A percentile compares a stretch with the other conserved stretches of the same genome.
phyloP scores from a whole-genome alignment of 345 rosid genomes.

The Eutrema japonicum region DNA sequence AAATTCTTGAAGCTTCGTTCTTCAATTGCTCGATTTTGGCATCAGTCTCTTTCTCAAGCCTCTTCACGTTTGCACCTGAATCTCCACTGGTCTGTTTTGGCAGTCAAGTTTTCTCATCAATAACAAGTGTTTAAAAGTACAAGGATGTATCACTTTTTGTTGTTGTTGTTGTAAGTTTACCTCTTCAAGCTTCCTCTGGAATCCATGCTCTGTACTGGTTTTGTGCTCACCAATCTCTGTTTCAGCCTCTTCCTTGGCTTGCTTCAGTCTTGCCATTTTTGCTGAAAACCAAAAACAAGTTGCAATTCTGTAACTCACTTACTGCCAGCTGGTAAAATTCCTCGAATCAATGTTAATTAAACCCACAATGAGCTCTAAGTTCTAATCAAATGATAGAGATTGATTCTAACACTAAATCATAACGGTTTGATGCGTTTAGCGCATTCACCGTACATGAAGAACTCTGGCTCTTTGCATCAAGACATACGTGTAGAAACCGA shows the following conservation, averaged over 20 bases:
- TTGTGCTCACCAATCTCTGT: constrained; percentile 69
- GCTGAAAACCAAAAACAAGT: constrained; percentile 45
- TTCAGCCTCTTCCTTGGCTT: constrained; percentile 89
- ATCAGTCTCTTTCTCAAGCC: constrained; percentile 79
- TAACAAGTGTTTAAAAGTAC: constrained; percentile 4
- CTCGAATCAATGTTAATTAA: not conserved
- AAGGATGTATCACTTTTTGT: not conserved
- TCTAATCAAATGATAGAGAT: not conserved
- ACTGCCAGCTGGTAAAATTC: not conserved
- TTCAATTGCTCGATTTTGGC: constrained; percentile 68
- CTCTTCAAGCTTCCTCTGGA: constrained; percentile 73
- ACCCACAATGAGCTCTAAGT: not conserved
- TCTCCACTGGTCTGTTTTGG: constrained; percentile 77
- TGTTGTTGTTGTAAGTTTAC: constrained; percentile 32
- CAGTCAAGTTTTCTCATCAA: constrained; percentile 17
- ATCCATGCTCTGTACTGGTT: constrained; percentile 68
- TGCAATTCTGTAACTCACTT: not conserved
- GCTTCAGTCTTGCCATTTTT: constrained; percentile 79
- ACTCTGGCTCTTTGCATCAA: constrained; percentile 1
- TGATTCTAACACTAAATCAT: not conserved
- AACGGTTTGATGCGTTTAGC: not conserved
- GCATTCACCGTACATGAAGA: not conserved
- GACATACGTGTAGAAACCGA: not conserved
- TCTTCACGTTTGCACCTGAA: constrained; percentile 86
- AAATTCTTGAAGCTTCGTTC: constrained; percentile 60